Evolutionary conservation across 2,329 filamentous ascomycete genomes (phyloP), one percentile per base, ranked within the genome.

Genomic region (Talaromyces sp.): DNA sequence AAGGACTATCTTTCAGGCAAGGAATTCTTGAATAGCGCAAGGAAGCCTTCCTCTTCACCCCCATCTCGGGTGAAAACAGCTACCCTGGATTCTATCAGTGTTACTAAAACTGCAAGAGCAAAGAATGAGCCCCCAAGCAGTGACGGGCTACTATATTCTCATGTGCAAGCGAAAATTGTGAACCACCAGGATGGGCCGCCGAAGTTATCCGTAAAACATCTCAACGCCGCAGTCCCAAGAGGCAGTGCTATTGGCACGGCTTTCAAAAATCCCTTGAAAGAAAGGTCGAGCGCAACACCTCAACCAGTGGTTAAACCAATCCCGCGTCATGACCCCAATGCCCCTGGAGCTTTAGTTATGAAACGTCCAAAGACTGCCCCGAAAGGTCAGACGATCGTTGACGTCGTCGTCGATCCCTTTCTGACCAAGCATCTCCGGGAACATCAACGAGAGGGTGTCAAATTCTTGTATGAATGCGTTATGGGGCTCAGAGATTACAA

Each of bases 401-500:
- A 89, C 69, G 87, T 90, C 1, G 87, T 89, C 0, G 79, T 90
- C 2, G 87, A 90, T 69, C 87, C 87, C 1, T 71, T 87, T 10
- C 68, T 90, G 15, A 75, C 77, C 7, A 84, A 82, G 62, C 80
- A 84, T 63, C 74, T 90, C 8, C 81, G 86, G 28, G 81, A 83
- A 11, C 87, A 90, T 68, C 87, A 90, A 67, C 79, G 84, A 13
- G 83, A 87, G 65, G 87, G 87, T 21, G 85, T 89, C 0, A 77
- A 82, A 52, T 89, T 90, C 64, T 70, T 90, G 43, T 90, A 90
- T 65, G 87, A 89, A 70, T 89, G 87, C 67, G 84, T 89, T 0
- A 89, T 89, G 87, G 87, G 87, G 5, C 81, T 89, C 79, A 80
- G 85, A 41, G 75, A 79, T 41, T 85, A 81, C 61, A 83, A 83